Evolutionary conservation across 2,329 filamentous ascomycete species (phyloP).

Genomic region (Aureobasidium sp.): DNA sequence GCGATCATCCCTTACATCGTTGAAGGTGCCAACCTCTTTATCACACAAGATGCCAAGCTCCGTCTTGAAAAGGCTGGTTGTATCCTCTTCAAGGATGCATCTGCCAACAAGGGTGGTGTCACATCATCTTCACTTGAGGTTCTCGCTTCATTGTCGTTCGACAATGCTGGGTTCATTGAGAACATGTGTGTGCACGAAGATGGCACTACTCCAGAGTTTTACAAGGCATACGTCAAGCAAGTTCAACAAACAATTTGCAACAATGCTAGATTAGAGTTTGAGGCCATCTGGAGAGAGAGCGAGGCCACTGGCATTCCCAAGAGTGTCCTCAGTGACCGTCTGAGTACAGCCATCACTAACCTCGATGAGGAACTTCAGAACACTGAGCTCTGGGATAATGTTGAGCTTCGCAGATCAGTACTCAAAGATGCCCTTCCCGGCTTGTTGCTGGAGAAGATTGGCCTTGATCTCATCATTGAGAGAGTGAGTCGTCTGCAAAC

Average conservation of each 20-base stretch:
- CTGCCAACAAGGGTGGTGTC: slow-evolving; percentile 96
- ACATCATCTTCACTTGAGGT: slow-evolving; percentile 96
- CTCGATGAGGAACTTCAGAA: slow-evolving; percentile 93
- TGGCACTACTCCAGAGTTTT: slow-evolving; percentile 78
- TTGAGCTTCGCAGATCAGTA: slow-evolving; percentile 66
- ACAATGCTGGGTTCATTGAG: slow-evolving; percentile 76
- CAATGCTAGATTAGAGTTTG: slow-evolving; percentile 89
- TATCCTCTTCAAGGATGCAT: slow-evolving; percentile 94
- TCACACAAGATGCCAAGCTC: slow-evolving; percentile 95
- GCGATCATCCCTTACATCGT: slow-evolving; percentile 86
- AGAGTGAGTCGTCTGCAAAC: slow-evolving; percentile 46
- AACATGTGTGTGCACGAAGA: slow-evolving; percentile 85
- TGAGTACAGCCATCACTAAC: slow-evolving; percentile 89
- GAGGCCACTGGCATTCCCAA: slow-evolving; percentile 69
- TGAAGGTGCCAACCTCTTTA: slow-evolving; percentile 96
- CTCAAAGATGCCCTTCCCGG: slow-evolving; percentile 78
- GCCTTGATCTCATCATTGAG: slow-evolving; percentile 75
- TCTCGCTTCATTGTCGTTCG: slow-evolving; percentile 85
- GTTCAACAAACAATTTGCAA: slow-evolving; percentile 86
- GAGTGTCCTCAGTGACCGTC: slow-evolving; percentile 82
- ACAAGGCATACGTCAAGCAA: slow-evolving; percentile 82
- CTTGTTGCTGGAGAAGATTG: slow-evolving; percentile 79
- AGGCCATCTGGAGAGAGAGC: slow-evolving; percentile 95
- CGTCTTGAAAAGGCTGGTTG: slow-evolving; percentile 92
- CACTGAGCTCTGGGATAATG: slow-evolving; percentile 83